Base-by-base conservation (phyloP, 2,329 filamentous ascomycete species). In the Xylariaceae sp. region DNA sequence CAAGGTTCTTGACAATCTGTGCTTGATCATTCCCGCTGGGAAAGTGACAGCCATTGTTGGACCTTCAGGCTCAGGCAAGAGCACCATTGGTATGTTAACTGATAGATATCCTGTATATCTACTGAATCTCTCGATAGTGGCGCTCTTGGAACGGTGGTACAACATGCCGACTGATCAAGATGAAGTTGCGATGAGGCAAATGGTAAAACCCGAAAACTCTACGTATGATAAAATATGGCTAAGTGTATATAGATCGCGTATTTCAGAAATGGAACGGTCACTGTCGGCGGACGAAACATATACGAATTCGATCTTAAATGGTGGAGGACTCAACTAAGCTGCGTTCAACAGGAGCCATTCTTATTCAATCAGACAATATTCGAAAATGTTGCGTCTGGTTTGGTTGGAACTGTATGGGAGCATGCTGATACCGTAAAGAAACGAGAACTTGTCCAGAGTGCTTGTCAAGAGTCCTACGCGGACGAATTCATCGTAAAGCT, bases 21-120 rank as follows among this genome's bases (percentile, higher is more conserved):
- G 75, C 57, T 65, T 87, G 7, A 71, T 68, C 1, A 78, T 89
- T 43, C 74, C 78, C 39, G 75, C 79, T 15, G 83, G 84, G n/a
- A 86, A 87, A 59, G 78, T 82, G 1, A 89, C 85, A 1, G 87
- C 87, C 1, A 83, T 90, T 15, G 86, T 90, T 12, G 87, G 87
- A 0, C 80, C 85, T 1, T 87, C 83, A 3, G 87, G 87, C 0
- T 83, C 79, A 2, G 87, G 87, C 0, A 90, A 90, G 65, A 87
- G 83, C 46, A 90, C 87, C 1, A 81, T 27, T 27, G 22, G 22
- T 27, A 27, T 27, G 22, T 27, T 7, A 27, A 4, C 7, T 27
- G 4, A 27, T 7, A 4, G 22, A 27, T 27, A 5, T 7, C 22
- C 22, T 27, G 7, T 27, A 27, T 27, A 27, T 27, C 22, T 27